These are phyloP conservation scores for Tagetes patula DNA, from an alignment of 129 eudicot species.

Conservation along the genomic window DNA sequence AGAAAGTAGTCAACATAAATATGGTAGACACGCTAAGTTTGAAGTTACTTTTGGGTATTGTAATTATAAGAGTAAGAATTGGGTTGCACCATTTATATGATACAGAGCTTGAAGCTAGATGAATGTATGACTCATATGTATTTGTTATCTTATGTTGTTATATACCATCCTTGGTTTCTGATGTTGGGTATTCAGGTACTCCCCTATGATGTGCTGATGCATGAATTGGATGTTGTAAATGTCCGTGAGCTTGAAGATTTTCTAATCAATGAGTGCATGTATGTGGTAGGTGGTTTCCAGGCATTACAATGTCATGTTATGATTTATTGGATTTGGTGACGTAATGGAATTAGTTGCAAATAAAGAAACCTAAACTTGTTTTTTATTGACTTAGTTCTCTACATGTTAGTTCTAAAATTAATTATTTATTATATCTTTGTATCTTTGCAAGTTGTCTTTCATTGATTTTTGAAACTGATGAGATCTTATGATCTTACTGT, in stretches of 20 bases:
- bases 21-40: not conserved
- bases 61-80: not conserved
- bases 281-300: constrained; percentile 69
- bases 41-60: constrained; percentile 1
- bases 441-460: not conserved
- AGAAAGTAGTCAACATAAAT: constrained; percentile 8
- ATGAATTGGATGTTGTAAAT: constrained; percentile 82
- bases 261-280: constrained; percentile 96
- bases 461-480: not conserved
- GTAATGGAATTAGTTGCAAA: constrained; percentile 3
- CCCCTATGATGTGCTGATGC: constrained; percentile 79
- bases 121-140: constrained; percentile 8
- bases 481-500: not conserved
- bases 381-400: not conserved
- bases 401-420: not conserved
- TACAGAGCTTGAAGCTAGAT: not conserved
- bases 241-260: constrained; percentile 96
- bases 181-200: constrained; percentile 55
- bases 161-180: not conserved
- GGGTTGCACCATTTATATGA: not conserved
- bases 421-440: not conserved
- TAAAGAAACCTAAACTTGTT: not conserved
- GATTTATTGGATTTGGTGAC: not conserved
- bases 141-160: not conserved
- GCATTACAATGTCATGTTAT: not conserved